Percentiles rank a stretch among this genome's conserved stretches.
These are phyloP conservation scores for Prunus campanulata DNA, from an alignment of 306 rosid species.

Conservation along the genomic window DNA sequence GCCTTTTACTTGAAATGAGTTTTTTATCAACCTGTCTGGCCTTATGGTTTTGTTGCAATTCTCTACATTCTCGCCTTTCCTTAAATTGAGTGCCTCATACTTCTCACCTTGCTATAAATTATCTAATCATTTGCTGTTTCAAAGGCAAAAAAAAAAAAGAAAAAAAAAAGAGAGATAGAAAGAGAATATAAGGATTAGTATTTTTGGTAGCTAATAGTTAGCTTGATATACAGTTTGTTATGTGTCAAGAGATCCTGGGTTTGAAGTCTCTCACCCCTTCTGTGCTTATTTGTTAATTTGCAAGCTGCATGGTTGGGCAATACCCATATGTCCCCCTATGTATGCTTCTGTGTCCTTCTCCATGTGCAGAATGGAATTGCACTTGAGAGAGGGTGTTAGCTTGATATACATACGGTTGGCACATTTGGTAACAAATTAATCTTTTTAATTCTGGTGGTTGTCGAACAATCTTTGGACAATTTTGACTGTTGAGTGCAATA, in stretches of 20 bases:
- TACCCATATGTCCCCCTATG: not conserved
- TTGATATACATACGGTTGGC: not conserved
- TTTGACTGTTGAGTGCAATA: not conserved
- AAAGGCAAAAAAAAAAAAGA: too few relatives aligned
- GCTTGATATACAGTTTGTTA: not conserved
- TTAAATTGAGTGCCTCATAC: not conserved
- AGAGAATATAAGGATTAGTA: too few relatives aligned
- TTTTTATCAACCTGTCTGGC: not conserved
- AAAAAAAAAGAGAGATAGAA: too few relatives aligned
- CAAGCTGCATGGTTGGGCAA: not conserved
- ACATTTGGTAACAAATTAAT: not conserved
- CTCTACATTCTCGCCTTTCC: not conserved
- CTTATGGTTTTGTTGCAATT: not conserved
- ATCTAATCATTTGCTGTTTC: not conserved
- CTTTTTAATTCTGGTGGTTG: not conserved
- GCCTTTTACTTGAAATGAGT: not conserved
- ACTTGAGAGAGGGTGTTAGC: not conserved
- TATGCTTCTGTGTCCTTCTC: not conserved
- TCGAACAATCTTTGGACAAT: not conserved
- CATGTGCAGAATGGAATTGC: not conserved
- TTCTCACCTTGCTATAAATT: not conserved
- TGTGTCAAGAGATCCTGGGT: not conserved
- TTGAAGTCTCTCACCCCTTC: not conserved
- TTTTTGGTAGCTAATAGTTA: not conserved
- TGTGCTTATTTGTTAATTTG: not conserved